These are phyloP conservation scores for bread wheat (Triticum aestivum) DNA, from an alignment of 176 grass and related monocot genomes.

Conservation along the genomic window IWGSC_CS_RefSeq_v2.1 NC_057808.1:318205389-318205888, in stretches of 20 bases:
- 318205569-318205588: neutral
- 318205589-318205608: neutral
- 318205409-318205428: conserved; percentile 31
- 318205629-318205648: neutral
- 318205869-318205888: neutral
- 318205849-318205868: neutral
- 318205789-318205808: neutral
- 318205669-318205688: conserved; percentile 4
- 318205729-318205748: neutral
- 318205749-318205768: neutral
- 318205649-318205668: neutral
- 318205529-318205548: conserved; percentile 1
- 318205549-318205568: conserved; percentile 1
- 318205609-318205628: neutral
- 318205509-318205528: neutral
- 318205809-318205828: neutral
- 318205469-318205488: neutral
- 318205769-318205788: neutral
- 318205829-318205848: neutral
- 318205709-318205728: neutral
- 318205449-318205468: neutral
- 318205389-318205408: neutral
- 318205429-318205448: neutral
- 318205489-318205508: neutral
- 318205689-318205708: neutral